phyloP scores from a whole-genome alignment of 495 filamentous ascomycete genomes.

The Cercophora sp. region DNA sequence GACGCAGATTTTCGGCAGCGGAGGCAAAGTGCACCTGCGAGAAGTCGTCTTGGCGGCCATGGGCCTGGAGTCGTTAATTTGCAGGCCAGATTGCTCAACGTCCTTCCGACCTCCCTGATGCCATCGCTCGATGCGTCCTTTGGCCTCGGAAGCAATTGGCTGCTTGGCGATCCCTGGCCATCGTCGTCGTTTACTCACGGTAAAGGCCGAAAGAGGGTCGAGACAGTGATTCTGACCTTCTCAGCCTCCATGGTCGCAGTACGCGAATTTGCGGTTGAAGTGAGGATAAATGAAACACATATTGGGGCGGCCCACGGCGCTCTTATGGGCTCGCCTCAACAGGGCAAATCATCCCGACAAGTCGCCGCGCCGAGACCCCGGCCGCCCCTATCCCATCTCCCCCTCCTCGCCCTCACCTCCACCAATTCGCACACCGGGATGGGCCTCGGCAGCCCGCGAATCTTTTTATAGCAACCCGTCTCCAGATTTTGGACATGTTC shows the following conservation, averaged over 20 bases:
- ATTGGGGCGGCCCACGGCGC: constrained; percentile 38
- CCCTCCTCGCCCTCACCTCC: constrained; percentile 9
- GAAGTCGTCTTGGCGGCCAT: constrained; percentile 18
- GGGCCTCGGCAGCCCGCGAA: constrained; percentile 10
- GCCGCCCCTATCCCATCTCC: constrained; percentile 4
- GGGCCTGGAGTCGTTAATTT: constrained; percentile 29
- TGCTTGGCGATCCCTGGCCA: constrained; percentile 16
- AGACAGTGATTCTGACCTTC: constrained; percentile 13
- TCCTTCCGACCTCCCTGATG: constrained; percentile 3
- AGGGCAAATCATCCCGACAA: constrained; percentile 16
- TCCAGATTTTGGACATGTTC: constrained; percentile 10
- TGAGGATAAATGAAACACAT: constrained; percentile 46
- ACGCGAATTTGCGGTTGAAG: constrained; percentile 48
- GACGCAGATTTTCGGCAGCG: constrained; percentile 19
- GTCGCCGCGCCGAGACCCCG: constrained; percentile 19
- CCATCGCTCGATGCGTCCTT: constrained; percentile 7
- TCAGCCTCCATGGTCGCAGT: constrained; percentile 26
- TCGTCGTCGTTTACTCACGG: constrained; percentile 11
- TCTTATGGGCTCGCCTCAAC: constrained; percentile 27
- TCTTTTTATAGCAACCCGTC: constrained; percentile 40
- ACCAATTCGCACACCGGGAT: constrained; percentile 11
- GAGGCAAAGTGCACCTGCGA: constrained; percentile 22
- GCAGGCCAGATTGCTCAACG: constrained; percentile 20
- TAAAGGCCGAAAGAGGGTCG: constrained; percentile 12
- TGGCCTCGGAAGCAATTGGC: constrained; percentile 10